Base-by-base conservation (phyloP, 2,329 filamentous ascomycete species). In the Aspergillaceae sp. region DNA sequence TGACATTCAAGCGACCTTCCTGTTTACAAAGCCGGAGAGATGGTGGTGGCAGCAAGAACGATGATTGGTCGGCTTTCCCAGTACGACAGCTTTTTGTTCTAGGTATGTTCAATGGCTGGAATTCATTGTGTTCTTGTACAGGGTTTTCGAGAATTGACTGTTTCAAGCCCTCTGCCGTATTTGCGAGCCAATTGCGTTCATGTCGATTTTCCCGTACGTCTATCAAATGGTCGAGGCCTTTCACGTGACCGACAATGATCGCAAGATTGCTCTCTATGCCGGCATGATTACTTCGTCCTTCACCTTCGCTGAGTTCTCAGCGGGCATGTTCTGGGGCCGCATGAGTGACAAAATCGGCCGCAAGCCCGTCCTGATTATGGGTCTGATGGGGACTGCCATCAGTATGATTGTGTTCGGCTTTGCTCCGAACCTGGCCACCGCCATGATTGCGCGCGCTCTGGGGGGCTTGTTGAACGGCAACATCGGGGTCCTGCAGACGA, bases 161-260 rank as follows among this genome's bases (percentile, higher is more conserved):
- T 56, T 9, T 26, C 55, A 19, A 43, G 44, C 89, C 40, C 77
- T 95, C 61, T 95, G 90, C 71, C 84, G 92, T 62, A 91, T 98
- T 73, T 96, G 89, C 75, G 92, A 98, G 66, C 92, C 92, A 44
- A 97, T 98, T 67, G 92, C 92, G 4, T 97, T 98, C 76, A 97
- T 96, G 88, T 96, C 90, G 45, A 96, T 97, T 57, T 97, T 98
- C 65, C 92, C 92, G 1, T 98, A 97, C 68, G 89, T 94, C 57
- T 97, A 95, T 73, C 91, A 86, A 74, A 97, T 98, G 92, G 85
- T 97, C 57, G 77, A 89, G 59, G 88, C 89, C 51, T 97, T 97
- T 69, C 76, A 86, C 60, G 83, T 95, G 63, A 87, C 89, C 51
- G 75, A 87, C 41, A 82, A 89, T 62, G 75, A 85, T 52, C 82